Percentiles rank a stretch among this genome's conserved stretches.
Evolutionary conservation across 2,329 filamentous ascomycete genomes (phyloP).

Genomic region (Capronia americana): DNA sequence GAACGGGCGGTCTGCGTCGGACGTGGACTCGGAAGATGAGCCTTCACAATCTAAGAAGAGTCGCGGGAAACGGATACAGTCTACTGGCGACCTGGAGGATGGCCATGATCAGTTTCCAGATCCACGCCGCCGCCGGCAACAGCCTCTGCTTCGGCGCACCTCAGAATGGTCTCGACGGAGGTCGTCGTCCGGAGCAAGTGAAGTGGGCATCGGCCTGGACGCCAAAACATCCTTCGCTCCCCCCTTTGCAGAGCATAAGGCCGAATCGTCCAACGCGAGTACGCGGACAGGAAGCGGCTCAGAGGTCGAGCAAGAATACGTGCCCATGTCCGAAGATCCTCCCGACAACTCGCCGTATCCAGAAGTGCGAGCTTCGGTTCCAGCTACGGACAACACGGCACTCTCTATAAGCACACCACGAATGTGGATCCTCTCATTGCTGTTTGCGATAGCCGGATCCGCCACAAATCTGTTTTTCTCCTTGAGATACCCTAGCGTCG

Average conservation of each 20-base stretch:
- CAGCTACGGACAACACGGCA: slow-evolving; percentile 74
- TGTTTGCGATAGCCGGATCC: slow-evolving; percentile 81
- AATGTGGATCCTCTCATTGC: slow-evolving; percentile 81
- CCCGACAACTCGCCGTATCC: slow-evolving; percentile 61
- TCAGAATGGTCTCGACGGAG: slow-evolving; percentile 35
- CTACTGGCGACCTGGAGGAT: slow-evolving; percentile 23
- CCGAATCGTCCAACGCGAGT: slow-evolving; percentile 41
- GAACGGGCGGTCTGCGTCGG: slow-evolving; percentile 15
- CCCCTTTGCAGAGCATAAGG: slow-evolving; percentile 32
- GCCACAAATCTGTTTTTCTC: slow-evolving; percentile 89
- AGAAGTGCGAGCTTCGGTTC: slow-evolving; percentile 79
- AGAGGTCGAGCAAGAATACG: slow-evolving; percentile 46
- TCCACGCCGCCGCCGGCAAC: slow-evolving; percentile 18
- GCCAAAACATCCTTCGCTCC: slow-evolving; percentile 45
- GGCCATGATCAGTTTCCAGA: slow-evolving; percentile 25
- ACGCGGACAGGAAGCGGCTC: slow-evolving; percentile 40
- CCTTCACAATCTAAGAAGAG: slow-evolving; percentile 22
- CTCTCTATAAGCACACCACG: slow-evolving; percentile 84
- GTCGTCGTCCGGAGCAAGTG: slow-evolving; percentile 43
- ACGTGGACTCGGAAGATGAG: slow-evolving; percentile 41
- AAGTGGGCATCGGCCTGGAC: slow-evolving; percentile 45
- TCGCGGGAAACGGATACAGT: slow-evolving; percentile 32
- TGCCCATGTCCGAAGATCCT: slow-evolving; percentile 44
- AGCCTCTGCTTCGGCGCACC: slow-evolving; percentile 16
- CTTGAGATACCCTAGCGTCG: slow-evolving; percentile 85